Evolutionary conservation across 1,284 basidiomycete genomes (phyloP).

Genomic region (Singerocomus inundabilis): DNA sequence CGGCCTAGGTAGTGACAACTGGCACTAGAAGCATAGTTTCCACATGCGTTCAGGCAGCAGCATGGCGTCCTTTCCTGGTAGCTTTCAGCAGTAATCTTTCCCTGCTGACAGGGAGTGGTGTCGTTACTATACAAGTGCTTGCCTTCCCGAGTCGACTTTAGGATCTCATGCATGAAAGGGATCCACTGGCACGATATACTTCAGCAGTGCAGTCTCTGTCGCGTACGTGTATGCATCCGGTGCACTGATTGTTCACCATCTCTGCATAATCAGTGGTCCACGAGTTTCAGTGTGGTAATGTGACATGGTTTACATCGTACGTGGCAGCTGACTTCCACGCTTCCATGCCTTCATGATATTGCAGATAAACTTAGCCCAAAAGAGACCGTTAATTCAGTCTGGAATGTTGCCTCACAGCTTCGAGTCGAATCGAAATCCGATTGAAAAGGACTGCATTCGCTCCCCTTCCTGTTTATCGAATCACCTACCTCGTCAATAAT

Average conservation of each 20-base stretch:
- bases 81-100: not conserved
- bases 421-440: not conserved
- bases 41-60: not conserved
- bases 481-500: slow-evolving; percentile 4
- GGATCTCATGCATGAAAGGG: not conserved
- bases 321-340: not conserved
- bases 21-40: not conserved
- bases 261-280: not conserved
- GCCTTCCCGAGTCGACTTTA: not conserved
- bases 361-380: not conserved
- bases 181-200: not conserved
- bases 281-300: not conserved
- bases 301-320: not conserved
- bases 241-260: not conserved
- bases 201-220: not conserved
- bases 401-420: not conserved
- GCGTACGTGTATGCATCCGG: not conserved
- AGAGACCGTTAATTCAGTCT: not conserved
- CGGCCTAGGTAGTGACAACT: not conserved
- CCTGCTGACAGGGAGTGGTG: not conserved
- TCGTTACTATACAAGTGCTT: not conserved
- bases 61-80: not conserved
- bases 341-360: not conserved
- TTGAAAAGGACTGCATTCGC: not conserved
- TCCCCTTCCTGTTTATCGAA: not conserved